These are phyloP conservation scores for Starmerella sirachaensis DNA, from an alignment of 805 yeast species.

Conservation along the genomic window DNA sequence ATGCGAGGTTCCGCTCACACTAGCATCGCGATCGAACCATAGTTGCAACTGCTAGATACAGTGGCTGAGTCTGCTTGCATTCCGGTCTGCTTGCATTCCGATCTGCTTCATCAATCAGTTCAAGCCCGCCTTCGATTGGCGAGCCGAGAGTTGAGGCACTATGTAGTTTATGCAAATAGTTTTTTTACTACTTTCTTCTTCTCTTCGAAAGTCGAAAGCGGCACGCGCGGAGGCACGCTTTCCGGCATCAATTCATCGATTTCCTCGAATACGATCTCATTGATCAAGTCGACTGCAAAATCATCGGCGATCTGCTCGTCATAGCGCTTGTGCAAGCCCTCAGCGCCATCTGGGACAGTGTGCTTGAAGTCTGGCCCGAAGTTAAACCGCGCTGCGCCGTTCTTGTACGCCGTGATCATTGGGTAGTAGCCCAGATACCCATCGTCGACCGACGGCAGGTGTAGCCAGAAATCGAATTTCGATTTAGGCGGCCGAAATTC, in stretches of 20 bases:
- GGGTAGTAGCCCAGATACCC: conserved; percentile 87
- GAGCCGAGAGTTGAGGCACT: too few species aligned
- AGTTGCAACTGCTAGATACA: too few species aligned
- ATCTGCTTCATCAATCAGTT: too few species aligned
- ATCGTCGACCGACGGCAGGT: conserved; percentile 42
- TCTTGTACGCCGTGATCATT: conserved; percentile 67
- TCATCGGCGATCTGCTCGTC: conserved; percentile 68
- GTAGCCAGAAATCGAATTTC: conserved; percentile 26
- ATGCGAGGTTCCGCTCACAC: too few species aligned
- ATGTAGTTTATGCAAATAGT: conserved; percentile 2
- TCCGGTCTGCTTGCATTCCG: too few species aligned
- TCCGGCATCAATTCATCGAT: conserved; percentile 11
- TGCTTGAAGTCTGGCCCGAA: conserved; percentile 48
- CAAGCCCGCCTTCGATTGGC: too few species aligned
- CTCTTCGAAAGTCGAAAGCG: conserved; percentile 8
- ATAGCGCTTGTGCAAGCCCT: conserved; percentile 48
- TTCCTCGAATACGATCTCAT: conserved; percentile 37
- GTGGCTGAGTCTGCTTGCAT: too few species aligned
- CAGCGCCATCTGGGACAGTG: conserved; percentile 27
- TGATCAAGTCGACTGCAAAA: conserved; percentile 68
- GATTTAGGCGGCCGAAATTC: conserved; percentile 75
- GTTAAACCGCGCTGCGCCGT: conserved; percentile 62
- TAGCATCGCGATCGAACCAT: too few species aligned
- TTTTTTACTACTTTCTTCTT: conserved; percentile 4
- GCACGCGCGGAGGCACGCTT: conserved; percentile 1